Conservation (phyloP, 257 asterid species). For the Solanum paucissectum region DNA sequence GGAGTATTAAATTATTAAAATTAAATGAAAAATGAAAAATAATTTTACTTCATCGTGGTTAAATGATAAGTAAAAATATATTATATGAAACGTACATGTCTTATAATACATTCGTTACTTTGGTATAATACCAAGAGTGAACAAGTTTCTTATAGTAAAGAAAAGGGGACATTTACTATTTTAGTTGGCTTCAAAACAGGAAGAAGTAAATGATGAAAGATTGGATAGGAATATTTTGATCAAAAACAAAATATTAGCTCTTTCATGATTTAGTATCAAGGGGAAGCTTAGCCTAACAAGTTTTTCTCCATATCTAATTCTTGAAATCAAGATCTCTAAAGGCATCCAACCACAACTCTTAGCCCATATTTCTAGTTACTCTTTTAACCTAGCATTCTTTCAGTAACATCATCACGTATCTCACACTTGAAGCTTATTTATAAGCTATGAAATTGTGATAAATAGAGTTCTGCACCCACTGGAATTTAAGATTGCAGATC, state of each 20-base stretch:
- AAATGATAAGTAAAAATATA: too few relatives aligned
- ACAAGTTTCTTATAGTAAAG: background rate
- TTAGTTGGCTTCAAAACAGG: background rate
- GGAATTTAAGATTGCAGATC: background rate
- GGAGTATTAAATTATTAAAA: too few relatives aligned
- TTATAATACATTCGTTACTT: background rate
- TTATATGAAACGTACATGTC: background rate
- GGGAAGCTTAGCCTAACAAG: background rate
- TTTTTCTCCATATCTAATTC: too few relatives aligned
- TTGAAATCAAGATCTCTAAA: background rate
- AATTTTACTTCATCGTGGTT: background rate
- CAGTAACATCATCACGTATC: background rate
- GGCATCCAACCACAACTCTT: background rate
- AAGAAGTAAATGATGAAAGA: background rate
- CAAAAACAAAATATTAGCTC: background rate
- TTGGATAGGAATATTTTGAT: background rate
- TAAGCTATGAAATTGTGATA: background rate
- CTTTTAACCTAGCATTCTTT: background rate
- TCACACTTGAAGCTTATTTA: background rate
- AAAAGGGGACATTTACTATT: background rate
- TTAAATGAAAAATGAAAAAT: too few relatives aligned
- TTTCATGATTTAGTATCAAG: background rate
- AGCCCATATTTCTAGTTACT: background rate
- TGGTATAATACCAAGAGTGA: background rate
- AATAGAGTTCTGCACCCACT: background rate